Percentiles rank a stretch among this genome's conserved stretches.
phyloP scores from a whole-genome alignment of 495 filamentous ascomycete genomes.

The Hypoxylon lienhwacheense region DNA sequence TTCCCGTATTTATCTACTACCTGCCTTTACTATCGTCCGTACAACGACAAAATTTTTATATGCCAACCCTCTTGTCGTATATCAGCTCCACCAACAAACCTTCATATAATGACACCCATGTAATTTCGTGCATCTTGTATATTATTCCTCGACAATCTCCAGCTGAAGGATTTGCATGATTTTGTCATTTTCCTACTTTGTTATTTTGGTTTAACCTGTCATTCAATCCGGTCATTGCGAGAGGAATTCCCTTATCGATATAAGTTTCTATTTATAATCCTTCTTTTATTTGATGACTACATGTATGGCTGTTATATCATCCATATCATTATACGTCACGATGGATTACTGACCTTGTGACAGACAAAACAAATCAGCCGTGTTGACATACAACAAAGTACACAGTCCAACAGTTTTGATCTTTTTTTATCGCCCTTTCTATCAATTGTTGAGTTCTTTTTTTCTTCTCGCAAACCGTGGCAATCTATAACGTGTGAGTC shows the following conservation, averaged over 20 bases:
- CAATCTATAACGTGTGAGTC: conserved; percentile 21
- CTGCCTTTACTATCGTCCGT: neutral
- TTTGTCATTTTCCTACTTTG: conserved; percentile 30
- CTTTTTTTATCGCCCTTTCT: neutral
- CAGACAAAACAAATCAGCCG: conserved; percentile 23
- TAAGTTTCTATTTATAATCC: conserved; percentile 29
- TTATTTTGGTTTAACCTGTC: conserved; percentile 25
- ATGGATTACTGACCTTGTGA: conserved; percentile 18
- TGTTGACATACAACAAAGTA: conserved; percentile 5
- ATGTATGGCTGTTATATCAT: conserved; percentile 26
- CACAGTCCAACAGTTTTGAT: too few relatives aligned
- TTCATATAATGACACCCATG: conserved; percentile 5
- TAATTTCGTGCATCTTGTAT: conserved; percentile 3
- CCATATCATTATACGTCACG: conserved; percentile 18
- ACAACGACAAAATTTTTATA: neutral
- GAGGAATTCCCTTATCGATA: conserved; percentile 20
- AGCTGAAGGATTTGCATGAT: conserved; percentile 34
- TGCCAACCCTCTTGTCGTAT: neutral
- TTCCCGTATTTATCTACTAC: neutral
- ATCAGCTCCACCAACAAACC: neutral
- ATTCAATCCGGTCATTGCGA: conserved; percentile 3
- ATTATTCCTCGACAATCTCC: conserved; percentile 15
- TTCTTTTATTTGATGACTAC: conserved; percentile 26
- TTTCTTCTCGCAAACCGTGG: neutral
- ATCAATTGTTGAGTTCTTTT: neutral